Conservation (phyloP, 169 alveolate genomes). For the Cystoisospora suis region DNA sequence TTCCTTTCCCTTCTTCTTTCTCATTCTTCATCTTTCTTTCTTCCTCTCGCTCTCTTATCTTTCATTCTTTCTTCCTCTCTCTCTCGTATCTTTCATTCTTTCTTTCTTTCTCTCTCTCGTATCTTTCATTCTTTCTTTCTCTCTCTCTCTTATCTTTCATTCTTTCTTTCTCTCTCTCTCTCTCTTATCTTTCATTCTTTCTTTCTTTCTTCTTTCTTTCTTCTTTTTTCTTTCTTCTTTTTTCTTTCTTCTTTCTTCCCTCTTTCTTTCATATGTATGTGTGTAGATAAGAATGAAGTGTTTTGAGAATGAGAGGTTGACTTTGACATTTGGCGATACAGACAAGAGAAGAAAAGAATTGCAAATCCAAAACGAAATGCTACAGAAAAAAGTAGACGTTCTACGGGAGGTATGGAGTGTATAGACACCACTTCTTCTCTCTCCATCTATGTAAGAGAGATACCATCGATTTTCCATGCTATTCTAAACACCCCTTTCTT, state of each 20-base stretch:
- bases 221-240: too few relatives aligned
- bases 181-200: too few relatives aligned
- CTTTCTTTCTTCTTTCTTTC: neutral
- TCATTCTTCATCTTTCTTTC: too few relatives aligned
- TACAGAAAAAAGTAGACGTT: slow-evolving; percentile 2
- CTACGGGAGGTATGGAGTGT: neutral
- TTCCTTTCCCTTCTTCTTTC: neutral
- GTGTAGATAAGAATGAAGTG: neutral
- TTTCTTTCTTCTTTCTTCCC: too few relatives aligned
- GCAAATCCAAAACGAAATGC: neutral
- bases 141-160: neutral
- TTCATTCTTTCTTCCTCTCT: too few relatives aligned
- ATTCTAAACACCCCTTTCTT: too few relatives aligned
- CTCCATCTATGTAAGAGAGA: neutral
- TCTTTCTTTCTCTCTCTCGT: too few relatives aligned
- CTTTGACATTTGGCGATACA: neutral
- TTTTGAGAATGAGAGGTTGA: slow-evolving; percentile 10
- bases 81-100: neutral
- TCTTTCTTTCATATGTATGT: neutral
- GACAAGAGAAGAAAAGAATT: neutral
- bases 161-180: too few relatives aligned
- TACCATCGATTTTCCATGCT: too few relatives aligned
- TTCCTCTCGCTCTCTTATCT: too few relatives aligned
- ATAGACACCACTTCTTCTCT: neutral
- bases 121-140: too few relatives aligned